A percentile compares a stretch with the other conserved stretches of the same genome.
These are phyloP conservation scores for Amylostereum chailletii DNA, from an alignment of 1,284 basidiomycete species.

Conservation along the genomic window DNA sequence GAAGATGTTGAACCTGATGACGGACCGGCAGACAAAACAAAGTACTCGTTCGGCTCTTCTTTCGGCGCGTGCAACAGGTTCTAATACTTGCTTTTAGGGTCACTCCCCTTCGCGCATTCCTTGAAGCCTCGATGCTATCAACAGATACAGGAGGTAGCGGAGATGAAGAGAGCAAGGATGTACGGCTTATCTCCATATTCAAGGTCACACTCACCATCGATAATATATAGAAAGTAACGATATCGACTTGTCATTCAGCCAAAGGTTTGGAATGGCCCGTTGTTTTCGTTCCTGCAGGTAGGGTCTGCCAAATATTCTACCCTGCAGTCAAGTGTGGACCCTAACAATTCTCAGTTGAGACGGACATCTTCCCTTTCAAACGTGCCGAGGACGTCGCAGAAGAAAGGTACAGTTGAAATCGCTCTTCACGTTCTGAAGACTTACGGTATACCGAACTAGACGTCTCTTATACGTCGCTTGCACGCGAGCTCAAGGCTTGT, in stretches of 20 bases:
- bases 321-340: not conserved
- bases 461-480: slow-evolving; percentile 80
- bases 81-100: slow-evolving; percentile 26
- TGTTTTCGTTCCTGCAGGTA: slow-evolving; percentile 70
- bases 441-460: slow-evolving; percentile 35
- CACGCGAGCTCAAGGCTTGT: slow-evolving; percentile 75
- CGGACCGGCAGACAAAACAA: not conserved
- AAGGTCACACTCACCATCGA: slow-evolving; percentile 2
- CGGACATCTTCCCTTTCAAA: slow-evolving; percentile 74
- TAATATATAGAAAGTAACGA: slow-evolving; percentile 63
- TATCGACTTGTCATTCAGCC: slow-evolving; percentile 84
- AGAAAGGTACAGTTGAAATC: slow-evolving; percentile 51
- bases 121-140: slow-evolving; percentile 80
- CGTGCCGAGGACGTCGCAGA: slow-evolving; percentile 74
- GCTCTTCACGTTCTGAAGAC: not conserved
- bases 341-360: slow-evolving; percentile 45
- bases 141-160: slow-evolving; percentile 64
- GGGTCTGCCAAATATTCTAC: slow-evolving; percentile 3
- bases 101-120: slow-evolving; percentile 70
- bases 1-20: not conserved
- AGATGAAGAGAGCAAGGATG: slow-evolving; percentile 50
- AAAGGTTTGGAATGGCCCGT: slow-evolving; percentile 93
- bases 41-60: not conserved
- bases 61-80: not conserved
- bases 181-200: slow-evolving; percentile 19